phyloP scores from a whole-genome alignment of 495 filamentous ascomycete species.

The Neohortaea acidophila region DNA sequence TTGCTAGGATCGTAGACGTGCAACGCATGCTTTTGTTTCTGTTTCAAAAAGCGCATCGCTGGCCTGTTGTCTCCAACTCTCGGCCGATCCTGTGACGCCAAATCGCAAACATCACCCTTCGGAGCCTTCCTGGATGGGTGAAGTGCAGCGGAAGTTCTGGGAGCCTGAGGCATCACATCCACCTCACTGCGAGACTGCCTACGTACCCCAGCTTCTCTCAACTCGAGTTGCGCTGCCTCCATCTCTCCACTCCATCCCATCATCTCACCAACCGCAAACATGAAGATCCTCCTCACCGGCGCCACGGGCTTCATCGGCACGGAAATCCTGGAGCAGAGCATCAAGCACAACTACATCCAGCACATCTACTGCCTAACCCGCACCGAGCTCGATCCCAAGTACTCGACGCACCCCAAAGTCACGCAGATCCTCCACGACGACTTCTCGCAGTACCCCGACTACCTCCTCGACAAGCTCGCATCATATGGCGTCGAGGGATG shows the following conservation, averaged over 20 bases:
- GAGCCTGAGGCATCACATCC: too few relatives aligned
- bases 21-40: too few relatives aligned
- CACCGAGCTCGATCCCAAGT: constrained; percentile 7
- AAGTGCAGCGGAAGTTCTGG: too few relatives aligned
- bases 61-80: too few relatives aligned
- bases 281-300: constrained; percentile 19
- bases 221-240: too few relatives aligned
- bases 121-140: too few relatives aligned
- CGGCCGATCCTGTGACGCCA: too few relatives aligned
- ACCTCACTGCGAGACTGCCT: too few relatives aligned
- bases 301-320: constrained; percentile 17
- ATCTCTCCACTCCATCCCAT: neutral
- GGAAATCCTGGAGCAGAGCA: constrained; percentile 15
- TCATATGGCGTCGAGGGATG: constrained; percentile 14
- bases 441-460: constrained; percentile 10
- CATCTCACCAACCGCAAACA: constrained; percentile 3
- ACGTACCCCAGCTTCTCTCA: too few relatives aligned
- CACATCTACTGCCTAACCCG: constrained; percentile 15
- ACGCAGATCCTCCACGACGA: constrained; percentile 12
- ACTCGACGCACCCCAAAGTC: constrained; percentile 9
- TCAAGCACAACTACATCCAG: constrained; percentile 16
- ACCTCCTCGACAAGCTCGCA: constrained; percentile 3
- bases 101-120: too few relatives aligned
- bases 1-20: too few relatives aligned
- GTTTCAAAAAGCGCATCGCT: too few relatives aligned